phyloP scores from a whole-genome alignment of 2,329 filamentous ascomycete species.

The Plectosphaerella sp. region DNA sequence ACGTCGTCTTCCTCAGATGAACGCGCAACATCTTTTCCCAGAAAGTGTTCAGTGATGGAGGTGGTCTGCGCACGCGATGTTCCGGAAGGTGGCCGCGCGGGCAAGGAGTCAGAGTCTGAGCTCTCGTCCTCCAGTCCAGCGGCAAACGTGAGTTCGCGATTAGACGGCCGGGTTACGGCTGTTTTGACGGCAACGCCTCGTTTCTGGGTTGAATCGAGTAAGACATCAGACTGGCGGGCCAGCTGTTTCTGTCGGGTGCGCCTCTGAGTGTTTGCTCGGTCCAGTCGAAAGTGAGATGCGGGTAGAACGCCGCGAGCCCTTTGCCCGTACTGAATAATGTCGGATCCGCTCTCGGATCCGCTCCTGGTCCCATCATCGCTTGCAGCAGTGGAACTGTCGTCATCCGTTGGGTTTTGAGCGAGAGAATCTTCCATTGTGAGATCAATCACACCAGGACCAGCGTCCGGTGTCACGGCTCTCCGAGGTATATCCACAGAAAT shows the following conservation, averaged over 20 bases:
- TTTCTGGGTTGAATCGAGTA: slow-evolving; percentile 34
- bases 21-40: too few species aligned
- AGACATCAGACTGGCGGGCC: slow-evolving; percentile 22
- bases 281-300: slow-evolving; percentile 62
- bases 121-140: too few species aligned
- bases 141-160: too few species aligned
- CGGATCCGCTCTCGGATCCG: slow-evolving; percentile 34
- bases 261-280: slow-evolving; percentile 32
- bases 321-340: slow-evolving; percentile 34
- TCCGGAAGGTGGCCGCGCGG: neutral
- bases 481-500: neutral
- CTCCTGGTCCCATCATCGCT: too few species aligned
- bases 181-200: slow-evolving; percentile 46
- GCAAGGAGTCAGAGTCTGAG: slow-evolving; percentile 9
- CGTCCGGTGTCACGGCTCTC: neutral
- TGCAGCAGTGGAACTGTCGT: slow-evolving; percentile 4
- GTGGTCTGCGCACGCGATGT: too few species aligned
- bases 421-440: slow-evolving; percentile 9
- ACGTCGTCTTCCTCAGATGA: too few species aligned
- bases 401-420: slow-evolving; percentile 1
- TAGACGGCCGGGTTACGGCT: slow-evolving; percentile 13
- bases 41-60: too few species aligned
- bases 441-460: slow-evolving; percentile 2
- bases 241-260: slow-evolving; percentile 22
- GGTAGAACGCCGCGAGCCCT: slow-evolving; percentile 58